Base-by-base conservation (phyloP, 257 asterid species). In the Craterostigma plantagineum region DNA sequence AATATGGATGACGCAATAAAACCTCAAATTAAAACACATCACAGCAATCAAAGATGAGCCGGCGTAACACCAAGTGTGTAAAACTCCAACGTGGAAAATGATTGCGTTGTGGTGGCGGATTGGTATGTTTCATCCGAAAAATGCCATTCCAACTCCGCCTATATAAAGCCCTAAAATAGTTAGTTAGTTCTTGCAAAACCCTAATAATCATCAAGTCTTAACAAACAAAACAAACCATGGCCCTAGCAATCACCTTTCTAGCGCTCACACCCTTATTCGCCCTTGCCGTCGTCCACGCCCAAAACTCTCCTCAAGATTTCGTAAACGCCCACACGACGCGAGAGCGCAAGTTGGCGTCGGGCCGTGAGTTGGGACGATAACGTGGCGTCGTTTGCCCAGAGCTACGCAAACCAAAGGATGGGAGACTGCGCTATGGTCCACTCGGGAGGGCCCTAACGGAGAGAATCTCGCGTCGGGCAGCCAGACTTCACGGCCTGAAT, bases 401-500 rank as follows among this genome's bases (percentile, higher is more conserved):
- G 35, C 45, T 71, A 64, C 43, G 79, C 76, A 0, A 49, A 52
- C 37, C 37, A 1, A 53, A 43, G 79, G 36, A 56, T 59, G 18
- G 8, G 0, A 5, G 79, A 71, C 53, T 71, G 79, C 49, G 76
- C 55, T 17, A 45, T 71, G 61, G 18, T 33, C 62, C 79, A 71
- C 51, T 71, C 79, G 13, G 17, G 56, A 30, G 79, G 79, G 50
- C 79, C 70, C 5, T 71, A n/a, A 63, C 46, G 81, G 81, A 12
- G 81, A 72, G 65, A 72, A 72, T 35, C 64, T 72, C 0, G 68
- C 68, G 54, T 72, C 76, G 77, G 81, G 81, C 2, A 72, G 77
- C 54, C 73, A 7, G 16, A 7, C 14, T 8, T 51, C 17, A 68
- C 72, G 59, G 64, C 23, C 62, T 69, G 1, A 63, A 72, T 52